These are phyloP conservation scores for Piper betle DNA, from an alignment of 164 flowering plant species.

Conservation along the genomic window DNA sequence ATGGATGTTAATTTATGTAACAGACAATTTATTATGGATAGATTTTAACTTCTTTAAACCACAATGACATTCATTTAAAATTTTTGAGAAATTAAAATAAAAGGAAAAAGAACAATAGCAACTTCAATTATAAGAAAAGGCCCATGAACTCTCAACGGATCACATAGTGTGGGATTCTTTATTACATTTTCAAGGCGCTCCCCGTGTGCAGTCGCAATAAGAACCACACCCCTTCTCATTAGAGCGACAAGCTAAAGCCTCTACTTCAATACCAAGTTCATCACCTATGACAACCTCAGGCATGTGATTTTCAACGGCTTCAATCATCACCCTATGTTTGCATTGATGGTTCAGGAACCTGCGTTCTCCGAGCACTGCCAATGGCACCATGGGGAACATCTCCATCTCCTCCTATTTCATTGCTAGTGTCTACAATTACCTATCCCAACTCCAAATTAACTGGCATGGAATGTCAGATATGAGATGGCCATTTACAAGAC, in stretches of 20 bases:
- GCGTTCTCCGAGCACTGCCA: constrained; percentile 64
- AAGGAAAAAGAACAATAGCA: no score
- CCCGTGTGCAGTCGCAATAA: constrained; percentile 70
- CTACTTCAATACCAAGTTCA: constrained; percentile 69
- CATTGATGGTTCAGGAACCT: constrained; percentile 57
- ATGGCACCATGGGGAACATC: constrained; percentile 66
- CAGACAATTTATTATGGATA: no score
- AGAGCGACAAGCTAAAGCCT: constrained; percentile 57
- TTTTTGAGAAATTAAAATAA: no score
- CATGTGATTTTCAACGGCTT: constrained; percentile 78
- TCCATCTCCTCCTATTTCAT: constrained; percentile 76
- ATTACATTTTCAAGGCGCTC: constrained; percentile 46
- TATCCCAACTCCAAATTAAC: constrained; percentile 12
- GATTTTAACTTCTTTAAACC: no score
- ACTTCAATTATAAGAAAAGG: background rate
- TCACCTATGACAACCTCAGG: constrained; percentile 70
- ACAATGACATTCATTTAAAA: background rate
- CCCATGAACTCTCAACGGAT: constrained; percentile 30
- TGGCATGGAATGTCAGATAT: constrained; percentile 4
- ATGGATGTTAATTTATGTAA: no score
- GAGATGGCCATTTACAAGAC: background rate
- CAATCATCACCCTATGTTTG: constrained; percentile 68
- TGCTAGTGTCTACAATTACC: constrained; percentile 72
- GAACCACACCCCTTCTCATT: constrained; percentile 79
- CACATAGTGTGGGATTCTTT: constrained; percentile 47